Conservation (phyloP, 306 rosid genomes). For the Hippophae rhamnoides region DNA sequence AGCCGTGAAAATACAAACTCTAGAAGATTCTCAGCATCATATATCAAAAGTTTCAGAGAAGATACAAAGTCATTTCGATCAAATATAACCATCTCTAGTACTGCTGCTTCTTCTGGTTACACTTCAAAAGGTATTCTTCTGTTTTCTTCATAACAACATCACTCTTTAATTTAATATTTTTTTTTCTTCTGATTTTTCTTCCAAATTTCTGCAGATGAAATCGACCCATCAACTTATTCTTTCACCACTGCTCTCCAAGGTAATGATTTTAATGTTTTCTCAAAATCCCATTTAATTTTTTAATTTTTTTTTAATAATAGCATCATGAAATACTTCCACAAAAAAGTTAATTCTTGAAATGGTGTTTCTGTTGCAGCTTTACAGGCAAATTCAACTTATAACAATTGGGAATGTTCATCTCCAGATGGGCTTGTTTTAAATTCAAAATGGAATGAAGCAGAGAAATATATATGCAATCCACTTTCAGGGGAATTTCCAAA, state of each 20-base stretch:
- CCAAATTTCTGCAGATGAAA: conserved; percentile 54
- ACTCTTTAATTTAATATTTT: neutral
- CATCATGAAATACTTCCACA: neutral
- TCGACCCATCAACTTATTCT: conserved; percentile 87
- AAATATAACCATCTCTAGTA: conserved; percentile 70
- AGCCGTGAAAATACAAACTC: conserved; percentile 49
- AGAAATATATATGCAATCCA: conserved; percentile 87
- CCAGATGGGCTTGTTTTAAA: conserved; percentile 89
- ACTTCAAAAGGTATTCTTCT: conserved; percentile 45
- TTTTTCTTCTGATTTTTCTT: neutral
- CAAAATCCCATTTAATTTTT: neutral
- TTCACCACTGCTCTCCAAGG: conserved; percentile 86
- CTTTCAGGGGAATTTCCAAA: conserved; percentile 83
- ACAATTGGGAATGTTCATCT: conserved; percentile 64
- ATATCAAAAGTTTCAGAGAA: conserved; percentile 77
- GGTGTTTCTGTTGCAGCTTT: conserved; percentile 44
- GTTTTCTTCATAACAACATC: neutral
- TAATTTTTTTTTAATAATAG: neutral
- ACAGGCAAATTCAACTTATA: conserved; percentile 57
- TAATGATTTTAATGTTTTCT: conserved; percentile 9
- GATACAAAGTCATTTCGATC: conserved; percentile 77
- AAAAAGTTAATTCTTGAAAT: neutral
- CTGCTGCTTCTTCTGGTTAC: conserved; percentile 90
- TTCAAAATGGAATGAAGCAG: conserved; percentile 97
- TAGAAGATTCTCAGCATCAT: conserved; percentile 75